These are phyloP conservation scores for Domatiomyces catenatus DNA, from an alignment of 2,329 filamentous ascomycete genomes.

Conservation along the genomic window DNA sequence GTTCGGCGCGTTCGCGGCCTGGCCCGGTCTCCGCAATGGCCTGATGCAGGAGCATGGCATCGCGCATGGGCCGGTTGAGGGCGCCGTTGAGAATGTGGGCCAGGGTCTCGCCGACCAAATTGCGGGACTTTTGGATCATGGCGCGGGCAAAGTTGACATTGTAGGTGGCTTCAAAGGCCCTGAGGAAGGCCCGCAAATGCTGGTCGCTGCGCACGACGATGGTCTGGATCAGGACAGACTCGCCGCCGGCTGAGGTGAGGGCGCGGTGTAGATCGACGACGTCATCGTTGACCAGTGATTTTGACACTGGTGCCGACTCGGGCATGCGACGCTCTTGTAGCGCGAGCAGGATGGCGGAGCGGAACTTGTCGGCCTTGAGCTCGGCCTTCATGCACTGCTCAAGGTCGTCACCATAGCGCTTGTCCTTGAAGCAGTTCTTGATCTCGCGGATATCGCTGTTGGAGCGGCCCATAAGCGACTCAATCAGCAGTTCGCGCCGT, in stretches of 20 bases:
- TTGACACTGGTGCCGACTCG: constrained; percentile 54
- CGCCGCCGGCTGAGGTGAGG: constrained; percentile 62
- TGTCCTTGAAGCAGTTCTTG: constrained; percentile 78
- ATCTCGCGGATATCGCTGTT: constrained; percentile 79
- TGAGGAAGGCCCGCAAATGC: constrained; percentile 67
- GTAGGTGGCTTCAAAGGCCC: constrained; percentile 58
- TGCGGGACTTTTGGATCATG: constrained; percentile 74
- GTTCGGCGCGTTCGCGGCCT: constrained; percentile 60
- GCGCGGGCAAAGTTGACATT: constrained; percentile 72
- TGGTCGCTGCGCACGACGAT: constrained; percentile 65
- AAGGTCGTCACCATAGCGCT: constrained; percentile 73
- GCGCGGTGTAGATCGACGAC: constrained; percentile 57
- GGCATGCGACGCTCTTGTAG: constrained; percentile 74
- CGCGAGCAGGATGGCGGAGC: constrained; percentile 67
- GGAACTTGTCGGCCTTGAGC: constrained; percentile 91
- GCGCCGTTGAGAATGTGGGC: constrained; percentile 92
- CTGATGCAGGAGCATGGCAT: constrained; percentile 80
- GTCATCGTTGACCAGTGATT: constrained; percentile 51
- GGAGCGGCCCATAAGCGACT: constrained; percentile 75
- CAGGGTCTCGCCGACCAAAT: constrained; percentile 84
- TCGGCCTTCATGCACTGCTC: constrained; percentile 80
- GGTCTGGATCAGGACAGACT: constrained; percentile 74
- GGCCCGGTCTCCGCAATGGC: constrained; percentile 61
- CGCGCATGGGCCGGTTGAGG: constrained; percentile 87
- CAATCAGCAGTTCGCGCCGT: constrained; percentile 77